Base-by-base conservation (phyloP, 768 basidiomycete genomes). In the Boletus vermiculosoides region DNA sequence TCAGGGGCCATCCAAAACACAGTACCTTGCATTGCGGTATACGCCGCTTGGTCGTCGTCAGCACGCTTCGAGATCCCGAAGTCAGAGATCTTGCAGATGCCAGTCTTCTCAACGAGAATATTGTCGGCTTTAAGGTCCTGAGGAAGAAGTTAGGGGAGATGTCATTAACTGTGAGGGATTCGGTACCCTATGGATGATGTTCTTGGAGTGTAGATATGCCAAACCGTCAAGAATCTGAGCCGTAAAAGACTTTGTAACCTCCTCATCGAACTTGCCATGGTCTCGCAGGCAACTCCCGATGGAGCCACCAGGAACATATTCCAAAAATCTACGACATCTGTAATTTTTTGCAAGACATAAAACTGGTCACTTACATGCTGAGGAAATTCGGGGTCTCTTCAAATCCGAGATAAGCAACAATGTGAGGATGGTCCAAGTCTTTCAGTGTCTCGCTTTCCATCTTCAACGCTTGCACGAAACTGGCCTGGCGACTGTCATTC, bases 1-100 rank as follows among this genome's bases (percentile, higher is more conserved):
- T 94, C 95, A 0, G 95, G 95, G 11, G 95, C 95, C 96, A 98
- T 98, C 96, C 97, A 99, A 71, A 97, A 98, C 36, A 98, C 90
- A 20, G 95, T 95, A 25, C 97, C 97, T 71, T 94, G 91, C 93
- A 99, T 94, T 22, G 92, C 90, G 2, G 94, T 96, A 60, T 84
- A 86, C 49, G 90, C 90, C 51, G 86, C 81, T 61, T 90, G 86
- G 50, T 90, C 82, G 58, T 97, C 93, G 59, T 90, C 93, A 59
- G 86, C 94, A 58, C 92, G 83, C 74, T 98, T 98, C n/a, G 94
- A 96, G 55, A 98, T 98, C 41, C 97, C 97, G 67, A 98, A 98
- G 74, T 98, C 95, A 3, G 94, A 95, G 50, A 99, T 98, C 75
- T 98, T 98, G 81, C 95, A 97, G 23, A 89, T 77, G 1, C 97